Base-by-base conservation (phyloP, 2,329 filamentous ascomycete species). In the Claviceps monticola region DNA sequence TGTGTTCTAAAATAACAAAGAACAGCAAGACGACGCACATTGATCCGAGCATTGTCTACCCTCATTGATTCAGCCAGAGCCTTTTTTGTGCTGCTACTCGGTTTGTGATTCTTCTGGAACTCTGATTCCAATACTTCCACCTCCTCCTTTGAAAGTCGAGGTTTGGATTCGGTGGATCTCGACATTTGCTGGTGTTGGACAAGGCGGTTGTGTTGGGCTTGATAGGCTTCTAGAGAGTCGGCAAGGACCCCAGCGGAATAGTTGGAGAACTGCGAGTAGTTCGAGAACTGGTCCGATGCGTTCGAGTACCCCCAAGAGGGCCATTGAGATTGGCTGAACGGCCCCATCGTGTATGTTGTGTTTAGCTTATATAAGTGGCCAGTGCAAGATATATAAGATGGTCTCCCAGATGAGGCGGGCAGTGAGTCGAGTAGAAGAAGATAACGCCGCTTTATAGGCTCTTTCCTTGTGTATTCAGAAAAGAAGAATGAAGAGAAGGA, bases 61-160 rank as follows among this genome's bases (percentile, higher is more conserved):
- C 74, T 71, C 71, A 83, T 79, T 6, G 73, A 69, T 56, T 82
- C 78, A 3, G 80, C 80, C 48, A 82, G 71, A 49, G 74, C 72
- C 56, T 78, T 78, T 64, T 83, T 83, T 36, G 73, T 71, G 53
- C 73, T 78, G 63, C 78, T 82, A 50, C 75, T 80, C 9, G 80
- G 80, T 65, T 83, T 83, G 56, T 77, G 75, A 61, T 83, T 83
- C 62, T 79, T 78, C 55, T 76, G 71, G 57, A 83, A 83, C 61
- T 82, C 78, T 37, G 72, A 70, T 59, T 83, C 80, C 34, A 83
- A 67, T 47, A 77, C 62, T 55, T 79, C 76, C 8, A 80, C 77
- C 61, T 80, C 76, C 49, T 79, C 75, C 61, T 79, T 80, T 51
- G 75, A 75, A 34, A 80, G 66, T 36, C 75, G 68, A 21, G 75